phyloP scores from a whole-genome alignment of 192 early-diverging fungal genomes.

The Coemansia guatemalensis region DNA sequence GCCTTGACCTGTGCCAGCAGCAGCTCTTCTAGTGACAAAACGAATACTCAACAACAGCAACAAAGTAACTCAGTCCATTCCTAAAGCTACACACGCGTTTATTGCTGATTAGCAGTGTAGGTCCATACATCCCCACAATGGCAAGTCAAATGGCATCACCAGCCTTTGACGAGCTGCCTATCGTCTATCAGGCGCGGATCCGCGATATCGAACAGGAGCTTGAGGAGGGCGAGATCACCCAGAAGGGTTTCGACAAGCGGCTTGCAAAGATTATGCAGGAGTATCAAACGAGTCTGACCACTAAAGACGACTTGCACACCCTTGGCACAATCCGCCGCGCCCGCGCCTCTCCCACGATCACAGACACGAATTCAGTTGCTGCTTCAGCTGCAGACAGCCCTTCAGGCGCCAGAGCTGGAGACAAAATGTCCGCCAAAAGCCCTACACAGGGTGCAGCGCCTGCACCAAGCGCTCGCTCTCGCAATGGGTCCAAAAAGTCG shows the following conservation, averaged over 20 bases:
- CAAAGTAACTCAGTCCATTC: not conserved
- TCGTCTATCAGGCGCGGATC: constrained; percentile 41
- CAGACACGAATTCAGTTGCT: not conserved
- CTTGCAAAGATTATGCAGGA: constrained; percentile 56
- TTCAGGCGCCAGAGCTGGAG: not conserved
- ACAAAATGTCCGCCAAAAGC: not conserved
- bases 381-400: not conserved
- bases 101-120: not conserved
- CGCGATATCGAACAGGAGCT: constrained; percentile 55
- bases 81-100: not conserved
- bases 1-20: not conserved
- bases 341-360: not conserved
- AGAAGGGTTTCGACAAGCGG: constrained; percentile 74
- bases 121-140: constrained; percentile 9
- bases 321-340: not conserved
- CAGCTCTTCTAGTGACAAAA: not conserved
- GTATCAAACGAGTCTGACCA: constrained; percentile 28
- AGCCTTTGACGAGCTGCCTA: constrained; percentile 41
- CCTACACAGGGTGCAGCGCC: not conserved
- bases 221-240: constrained; percentile 69
- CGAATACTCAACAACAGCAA: not conserved
- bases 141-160: constrained; percentile 14
- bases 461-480: not conserved
- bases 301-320: not conserved
- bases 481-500: constrained; percentile 20